phyloP scores from a whole-genome alignment of 306 rosid genomes.

The Trichosanthes cucumerina region DNA sequence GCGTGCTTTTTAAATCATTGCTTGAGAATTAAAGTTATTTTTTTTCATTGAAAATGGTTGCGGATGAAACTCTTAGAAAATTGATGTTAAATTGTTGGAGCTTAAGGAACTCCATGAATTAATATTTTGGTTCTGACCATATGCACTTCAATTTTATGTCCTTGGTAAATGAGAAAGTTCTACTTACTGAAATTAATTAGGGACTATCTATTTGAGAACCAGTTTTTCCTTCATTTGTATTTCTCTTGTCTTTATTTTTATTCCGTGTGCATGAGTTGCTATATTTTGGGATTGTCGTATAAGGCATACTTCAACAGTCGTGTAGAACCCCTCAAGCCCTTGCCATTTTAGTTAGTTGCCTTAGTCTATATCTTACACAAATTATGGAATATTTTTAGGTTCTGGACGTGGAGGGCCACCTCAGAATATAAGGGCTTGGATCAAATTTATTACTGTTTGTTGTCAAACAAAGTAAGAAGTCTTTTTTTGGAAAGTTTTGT shows the following conservation, averaged over 20 bases:
- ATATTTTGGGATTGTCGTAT: not conserved
- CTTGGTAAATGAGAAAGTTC: not conserved
- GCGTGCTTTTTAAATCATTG: not conserved
- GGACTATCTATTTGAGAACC: not conserved
- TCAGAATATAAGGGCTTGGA: conserved; percentile 71
- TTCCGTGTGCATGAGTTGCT: not conserved
- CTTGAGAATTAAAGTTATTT: not conserved
- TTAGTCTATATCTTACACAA: not conserved
- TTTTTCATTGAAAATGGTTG: not conserved
- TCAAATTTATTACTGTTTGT: conserved; percentile 48
- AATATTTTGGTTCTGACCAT: not conserved
- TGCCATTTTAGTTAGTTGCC: not conserved
- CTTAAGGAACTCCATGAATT: not conserved
- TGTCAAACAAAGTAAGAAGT: conserved; percentile 51
- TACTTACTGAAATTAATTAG: not conserved
- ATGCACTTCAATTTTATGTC: not conserved
- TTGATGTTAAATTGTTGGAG: not conserved
- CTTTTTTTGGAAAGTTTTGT: not conserved
- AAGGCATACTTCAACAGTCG: not conserved
- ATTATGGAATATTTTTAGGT: conserved; percentile 27
- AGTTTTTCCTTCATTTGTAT: not conserved
- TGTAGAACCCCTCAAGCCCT: not conserved
- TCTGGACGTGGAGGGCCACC: conserved; percentile 54
- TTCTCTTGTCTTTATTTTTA: not conserved
- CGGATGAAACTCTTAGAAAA: not conserved